Evolutionary conservation across 306 rosid species (phyloP).

Genomic region (Luffa aegyptiaca): DNA sequence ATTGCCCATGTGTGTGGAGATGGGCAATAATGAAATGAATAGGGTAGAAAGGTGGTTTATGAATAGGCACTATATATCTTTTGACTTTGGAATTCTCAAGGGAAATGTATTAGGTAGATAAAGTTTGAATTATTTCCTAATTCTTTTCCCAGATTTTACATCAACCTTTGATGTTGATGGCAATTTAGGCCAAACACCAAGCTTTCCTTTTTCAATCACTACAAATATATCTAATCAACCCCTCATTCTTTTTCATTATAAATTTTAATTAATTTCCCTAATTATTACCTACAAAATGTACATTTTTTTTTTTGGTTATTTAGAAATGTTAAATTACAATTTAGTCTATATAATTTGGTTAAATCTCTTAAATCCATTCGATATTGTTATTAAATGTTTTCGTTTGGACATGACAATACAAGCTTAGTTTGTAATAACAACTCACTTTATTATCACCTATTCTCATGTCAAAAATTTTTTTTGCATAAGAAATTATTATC

Average conservation of each 20-base stretch:
- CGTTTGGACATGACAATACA: too few species aligned
- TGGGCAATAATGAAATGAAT: constrained; percentile 32
- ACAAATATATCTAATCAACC: not conserved
- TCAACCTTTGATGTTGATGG: not conserved
- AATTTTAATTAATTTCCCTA: too few species aligned
- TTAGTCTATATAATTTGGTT: too few species aligned
- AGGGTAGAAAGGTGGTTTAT: not conserved
- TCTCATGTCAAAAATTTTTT: too few species aligned
- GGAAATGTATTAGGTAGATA: constrained; percentile 22
- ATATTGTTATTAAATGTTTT: too few species aligned
- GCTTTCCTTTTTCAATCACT: not conserved
- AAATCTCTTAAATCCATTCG: too few species aligned
- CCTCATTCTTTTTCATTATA: not conserved
- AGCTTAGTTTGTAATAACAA: too few species aligned
- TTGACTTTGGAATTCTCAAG: constrained; percentile 43
- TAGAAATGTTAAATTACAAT: too few species aligned
- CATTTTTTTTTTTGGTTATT: too few species aligned
- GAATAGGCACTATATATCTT: not conserved
- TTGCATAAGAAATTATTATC: too few species aligned
- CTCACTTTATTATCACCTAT: too few species aligned
- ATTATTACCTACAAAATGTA: too few species aligned
- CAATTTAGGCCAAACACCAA: not conserved
- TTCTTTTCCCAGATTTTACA: not conserved
- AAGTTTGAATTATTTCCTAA: constrained; percentile 21
- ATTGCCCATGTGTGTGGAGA: constrained; percentile 10